Evolutionary conservation across 108 stramenopile genomes (phyloP), one percentile per base, ranked within the genome.

Genomic region (Tribonema minus): DNA sequence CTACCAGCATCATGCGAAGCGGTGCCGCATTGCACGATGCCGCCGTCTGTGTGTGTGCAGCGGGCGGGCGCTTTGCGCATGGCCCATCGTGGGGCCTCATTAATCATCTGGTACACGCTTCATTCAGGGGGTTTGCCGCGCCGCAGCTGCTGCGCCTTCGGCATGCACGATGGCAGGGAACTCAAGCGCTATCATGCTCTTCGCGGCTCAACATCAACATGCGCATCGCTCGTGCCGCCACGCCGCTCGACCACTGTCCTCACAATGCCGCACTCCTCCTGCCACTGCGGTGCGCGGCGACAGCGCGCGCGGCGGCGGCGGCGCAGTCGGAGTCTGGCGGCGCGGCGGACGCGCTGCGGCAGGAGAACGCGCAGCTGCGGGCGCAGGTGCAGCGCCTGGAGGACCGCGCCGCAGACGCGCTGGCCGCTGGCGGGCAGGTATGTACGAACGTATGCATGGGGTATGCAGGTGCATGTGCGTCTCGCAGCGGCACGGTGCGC

Each of bases 341-440:
- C 26, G 29, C 15, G 29, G 34, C 23, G 20, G 7, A 7, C 28
- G 28, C 23, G 23, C 29, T 23, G 40, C 67, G 34, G 69, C 69
- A 70, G 69, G 69, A 70, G 28, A 70, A 70, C 26, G 41, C 69
- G 25, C 33, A 70, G 28, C 69, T 70, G 0, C 69, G 69, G 28
- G 58, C 58, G 6, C 54, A 70, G 33, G 33, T 70, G 34, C 58
- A 58, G 6, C 20, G 5, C 5, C 69, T 70, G 58, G 58, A 46
- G 0, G 69, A 32, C 0, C 54, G 23, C 25, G 33, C 34, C 2
- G 67, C 27, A 23, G 40, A 46, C 27, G 31, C 67, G 31, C 40
- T 46, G 28, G 32, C 65, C n/a, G 26, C 36, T 2, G 30, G 61
- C 1, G 30, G 61, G 7, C 61, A n/a, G n/a, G 29, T 3, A 62